These are phyloP conservation scores for Leptoxyphium fumago DNA, from an alignment of 2,329 filamentous ascomycete species.

Conservation along the genomic window DNA sequence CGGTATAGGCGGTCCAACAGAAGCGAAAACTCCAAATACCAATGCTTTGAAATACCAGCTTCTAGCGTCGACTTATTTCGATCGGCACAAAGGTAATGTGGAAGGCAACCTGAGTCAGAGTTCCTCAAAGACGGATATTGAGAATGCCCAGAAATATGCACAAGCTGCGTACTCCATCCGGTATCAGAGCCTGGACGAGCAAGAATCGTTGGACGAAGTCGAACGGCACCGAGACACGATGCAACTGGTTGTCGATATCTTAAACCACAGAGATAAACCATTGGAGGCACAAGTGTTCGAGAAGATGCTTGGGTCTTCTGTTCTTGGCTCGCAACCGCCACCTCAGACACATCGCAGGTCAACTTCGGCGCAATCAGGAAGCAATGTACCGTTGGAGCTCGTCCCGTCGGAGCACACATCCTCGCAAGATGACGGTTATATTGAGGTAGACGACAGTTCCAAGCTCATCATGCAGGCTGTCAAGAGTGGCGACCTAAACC, in stretches of 20 bases:
- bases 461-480: slow-evolving; percentile 7
- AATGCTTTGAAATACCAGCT: slow-evolving; percentile 10
- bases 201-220: slow-evolving; percentile 1
- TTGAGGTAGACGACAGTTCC: slow-evolving; percentile 6
- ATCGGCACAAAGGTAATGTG: slow-evolving; percentile 5
- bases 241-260: slow-evolving; percentile 7
- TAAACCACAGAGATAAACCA: slow-evolving; percentile 8
- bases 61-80: slow-evolving; percentile 9
- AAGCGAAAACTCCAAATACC: not conserved
- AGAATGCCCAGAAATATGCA: slow-evolving; percentile 9
- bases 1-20: not conserved
- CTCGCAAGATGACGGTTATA: not conserved
- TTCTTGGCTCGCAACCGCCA: not conserved
- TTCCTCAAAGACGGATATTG: slow-evolving; percentile 5
- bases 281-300: slow-evolving; percentile 7
- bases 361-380: not conserved
- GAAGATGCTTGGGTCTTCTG: slow-evolving; percentile 1
- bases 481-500: slow-evolving; percentile 5
- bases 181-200: slow-evolving; percentile 1
- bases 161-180: slow-evolving; percentile 7
- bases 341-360: not conserved
- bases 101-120: slow-evolving; percentile 1
- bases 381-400: not conserved
- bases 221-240: slow-evolving; percentile 5
- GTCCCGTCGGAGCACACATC: not conserved